Evolutionary conservation across 495 filamentous ascomycete genomes (phyloP).

Genomic region (Penicillium antarcticum): DNA sequence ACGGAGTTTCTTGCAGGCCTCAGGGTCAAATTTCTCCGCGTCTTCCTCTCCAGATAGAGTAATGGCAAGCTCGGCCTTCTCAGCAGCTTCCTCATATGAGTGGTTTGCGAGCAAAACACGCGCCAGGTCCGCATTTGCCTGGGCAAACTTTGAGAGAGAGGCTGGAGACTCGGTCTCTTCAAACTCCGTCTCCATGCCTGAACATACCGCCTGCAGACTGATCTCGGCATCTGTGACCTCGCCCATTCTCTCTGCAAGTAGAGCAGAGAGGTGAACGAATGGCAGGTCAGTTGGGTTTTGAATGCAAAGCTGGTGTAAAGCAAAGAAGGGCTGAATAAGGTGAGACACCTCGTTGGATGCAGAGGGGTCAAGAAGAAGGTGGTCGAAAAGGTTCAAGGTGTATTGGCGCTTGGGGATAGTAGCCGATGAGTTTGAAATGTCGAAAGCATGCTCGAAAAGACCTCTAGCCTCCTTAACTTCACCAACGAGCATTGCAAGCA

Average conservation of each 20-base stretch:
- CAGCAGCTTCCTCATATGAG: conserved; percentile 61
- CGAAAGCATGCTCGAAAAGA: conserved; percentile 93
- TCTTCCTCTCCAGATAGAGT: conserved; percentile 61
- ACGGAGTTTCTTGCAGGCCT: conserved; percentile 59
- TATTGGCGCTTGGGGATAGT: conserved; percentile 72
- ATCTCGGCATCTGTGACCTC: conserved; percentile 62
- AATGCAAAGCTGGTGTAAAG: conserved; percentile 71
- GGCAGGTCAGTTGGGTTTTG: conserved; percentile 65
- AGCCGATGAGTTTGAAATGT: conserved; percentile 76
- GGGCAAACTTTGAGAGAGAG: conserved; percentile 69
- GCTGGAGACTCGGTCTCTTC: conserved; percentile 73
- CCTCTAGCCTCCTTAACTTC: conserved; percentile 71
- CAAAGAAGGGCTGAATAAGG: conserved; percentile 78
- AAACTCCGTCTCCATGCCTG: conserved; percentile 70
- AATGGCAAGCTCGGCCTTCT: conserved; percentile 69
- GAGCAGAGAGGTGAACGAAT: conserved; percentile 71
- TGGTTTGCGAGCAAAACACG: conserved; percentile 68
- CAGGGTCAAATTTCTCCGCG: conserved; percentile 52
- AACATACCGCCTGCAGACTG: conserved; percentile 63
- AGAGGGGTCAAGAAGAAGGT: conserved; percentile 54
- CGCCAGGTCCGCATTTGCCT: conserved; percentile 85
- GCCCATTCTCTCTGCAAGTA: conserved; percentile 76
- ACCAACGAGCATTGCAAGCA: conserved; percentile 73
- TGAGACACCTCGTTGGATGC: conserved; percentile 58
- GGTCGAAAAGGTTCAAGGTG: conserved; percentile 73